A percentile compares a stretch with the other conserved stretches of the same genome.
These are phyloP conservation scores for Podospora appendiculata DNA, from an alignment of 495 filamentous ascomycete genomes.

Conservation along the genomic window DNA sequence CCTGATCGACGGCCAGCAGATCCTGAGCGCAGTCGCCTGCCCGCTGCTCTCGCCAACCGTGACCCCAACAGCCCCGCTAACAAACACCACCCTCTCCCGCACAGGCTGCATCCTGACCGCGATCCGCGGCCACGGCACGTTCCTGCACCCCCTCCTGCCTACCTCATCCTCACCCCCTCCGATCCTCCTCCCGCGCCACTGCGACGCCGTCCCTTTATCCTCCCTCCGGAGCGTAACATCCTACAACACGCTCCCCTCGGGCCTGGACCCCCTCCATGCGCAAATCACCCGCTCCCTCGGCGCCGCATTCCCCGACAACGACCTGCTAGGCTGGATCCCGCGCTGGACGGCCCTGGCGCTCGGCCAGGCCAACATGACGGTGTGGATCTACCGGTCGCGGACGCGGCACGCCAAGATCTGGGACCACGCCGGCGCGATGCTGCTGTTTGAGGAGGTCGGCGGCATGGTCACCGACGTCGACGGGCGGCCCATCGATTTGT, in stretches of 20 bases:
- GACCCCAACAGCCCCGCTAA: constrained; percentile 8
- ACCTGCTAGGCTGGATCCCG: constrained; percentile 57
- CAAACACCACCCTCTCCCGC: constrained; percentile 38
- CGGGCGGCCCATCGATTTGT: constrained; percentile 43
- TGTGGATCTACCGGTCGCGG: constrained; percentile 52
- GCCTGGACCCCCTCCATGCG: constrained; percentile 34
- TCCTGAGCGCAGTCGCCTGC: constrained; percentile 44
- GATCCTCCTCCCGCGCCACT: constrained; percentile 11
- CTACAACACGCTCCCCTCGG: constrained; percentile 31
- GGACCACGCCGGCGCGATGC: constrained; percentile 66
- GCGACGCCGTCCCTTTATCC: constrained; percentile 24
- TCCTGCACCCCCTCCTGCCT: constrained; percentile 34
- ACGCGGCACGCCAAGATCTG: constrained; percentile 55
- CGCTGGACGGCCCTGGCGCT: constrained; percentile 56
- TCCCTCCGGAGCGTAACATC: constrained; percentile 31
- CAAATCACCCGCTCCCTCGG: constrained; percentile 39
- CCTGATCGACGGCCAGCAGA: constrained; percentile 26
- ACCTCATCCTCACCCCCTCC: too few relatives aligned
- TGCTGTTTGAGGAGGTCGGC: constrained; percentile 59
- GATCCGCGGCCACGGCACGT: constrained; percentile 48
- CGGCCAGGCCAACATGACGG: constrained; percentile 49
- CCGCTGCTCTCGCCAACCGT: constrained; percentile 45
- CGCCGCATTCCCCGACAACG: constrained; percentile 41
- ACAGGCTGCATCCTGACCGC: constrained; percentile 51
- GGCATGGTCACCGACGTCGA: constrained; percentile 56